Evolutionary conservation across 768 basidiomycete genomes (phyloP), one percentile per base, ranked within the genome.

Genomic region (Pulveroboletus sp.): DNA sequence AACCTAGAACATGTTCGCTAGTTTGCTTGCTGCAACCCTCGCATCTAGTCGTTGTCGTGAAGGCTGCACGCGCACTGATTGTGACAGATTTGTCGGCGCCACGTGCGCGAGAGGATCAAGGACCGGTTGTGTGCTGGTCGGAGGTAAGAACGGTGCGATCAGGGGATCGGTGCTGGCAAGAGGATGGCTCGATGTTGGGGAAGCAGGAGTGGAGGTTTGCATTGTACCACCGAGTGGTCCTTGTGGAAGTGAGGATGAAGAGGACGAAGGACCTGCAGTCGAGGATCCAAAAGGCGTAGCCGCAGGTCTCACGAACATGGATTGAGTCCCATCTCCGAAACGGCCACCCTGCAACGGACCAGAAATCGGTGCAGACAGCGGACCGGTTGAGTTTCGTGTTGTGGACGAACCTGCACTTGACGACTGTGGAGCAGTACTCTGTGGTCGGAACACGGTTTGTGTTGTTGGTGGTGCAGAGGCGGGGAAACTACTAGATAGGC

Each of bases 1-100:
- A n/a, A 42, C 29, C 63, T 71, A 90, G 63, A 90, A 89, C 85
- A 89, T 86, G 62, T 93, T 94, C 7, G 90, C 91, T 49, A 93
- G 76, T 66, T 93, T 93, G 64, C 89, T 89, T 17, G 89, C 91
- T 13, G 89, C 89, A 61, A 90, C 85, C 60, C 85, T 76, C 10
- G 92, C 85, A 64, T 96, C 93, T 59, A 95, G 67, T 60, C 86
- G 75, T 37, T 85, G 81, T 56, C 89, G 71, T 42, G 81, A 80
- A 13, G 86, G 83, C 57, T 82, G 81, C 39, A 86, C 75, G 17
- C 85, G 81, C 65, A 93, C 69, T n/a, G 86, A 89, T 42, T 74
- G 76, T 2, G 86, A 76, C 86, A 90, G 83, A 56, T 76, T 75
- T 39, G 76, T 73, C n/a, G 86, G 77, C 47, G 72, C 72, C 39